A percentile compares a stretch with the other conserved stretches of the same genome.
phyloP scores from a whole-genome alignment of 768 basidiomycete species.

The Coprinellus aureogranulatus region DNA sequence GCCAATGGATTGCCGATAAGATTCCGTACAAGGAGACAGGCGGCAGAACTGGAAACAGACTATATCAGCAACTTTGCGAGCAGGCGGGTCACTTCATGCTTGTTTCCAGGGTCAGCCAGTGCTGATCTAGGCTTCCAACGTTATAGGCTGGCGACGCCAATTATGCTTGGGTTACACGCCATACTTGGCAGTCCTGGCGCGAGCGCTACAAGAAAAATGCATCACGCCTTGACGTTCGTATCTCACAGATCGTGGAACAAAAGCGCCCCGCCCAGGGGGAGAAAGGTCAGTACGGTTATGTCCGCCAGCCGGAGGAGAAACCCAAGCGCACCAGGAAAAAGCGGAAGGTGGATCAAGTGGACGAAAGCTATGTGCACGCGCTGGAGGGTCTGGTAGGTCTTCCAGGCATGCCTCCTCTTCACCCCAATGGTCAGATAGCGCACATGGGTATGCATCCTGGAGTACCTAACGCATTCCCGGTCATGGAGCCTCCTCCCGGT shows the following conservation, averaged over 20 bases:
- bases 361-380: constrained; percentile 20
- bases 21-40: constrained; percentile 83
- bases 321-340: constrained; percentile 55
- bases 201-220: constrained; percentile 87
- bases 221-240: constrained; percentile 59
- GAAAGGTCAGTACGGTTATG: constrained; percentile 81
- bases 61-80: constrained; percentile 80
- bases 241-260: constrained; percentile 64
- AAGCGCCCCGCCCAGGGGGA: constrained; percentile 68
- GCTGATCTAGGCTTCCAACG: background rate
- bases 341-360: constrained; percentile 25
- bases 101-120: background rate
- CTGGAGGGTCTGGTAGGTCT: constrained; percentile 18
- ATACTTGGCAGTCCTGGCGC: constrained; percentile 90
- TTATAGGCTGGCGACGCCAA: constrained; percentile 71
- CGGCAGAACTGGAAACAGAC: constrained; percentile 75
- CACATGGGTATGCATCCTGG: constrained; percentile 3
- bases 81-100: constrained; percentile 41
- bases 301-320: constrained; percentile 72
- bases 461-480: background rate
- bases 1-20: constrained; percentile 77
- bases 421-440: constrained; percentile 11
- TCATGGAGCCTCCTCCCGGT: background rate
- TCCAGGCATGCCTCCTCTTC: constrained; percentile 13
- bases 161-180: constrained; percentile 75